These are phyloP conservation scores for Diaporthe sp. DNA, from an alignment of 2,329 filamentous ascomycete genomes.

Conservation along the genomic window DNA sequence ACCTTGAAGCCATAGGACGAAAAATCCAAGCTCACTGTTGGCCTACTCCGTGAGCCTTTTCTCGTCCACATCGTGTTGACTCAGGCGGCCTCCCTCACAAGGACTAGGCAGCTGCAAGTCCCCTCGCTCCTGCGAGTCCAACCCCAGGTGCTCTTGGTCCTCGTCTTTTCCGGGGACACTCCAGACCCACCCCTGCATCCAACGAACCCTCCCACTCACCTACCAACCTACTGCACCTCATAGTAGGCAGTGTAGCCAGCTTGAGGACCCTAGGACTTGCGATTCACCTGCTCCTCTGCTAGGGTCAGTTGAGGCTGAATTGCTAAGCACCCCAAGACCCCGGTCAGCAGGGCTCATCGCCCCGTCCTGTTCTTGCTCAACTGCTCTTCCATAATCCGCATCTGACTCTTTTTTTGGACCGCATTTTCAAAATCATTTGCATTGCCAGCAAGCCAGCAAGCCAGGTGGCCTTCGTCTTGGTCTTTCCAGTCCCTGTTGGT, in stretches of 20 bases:
- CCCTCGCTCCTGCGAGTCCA: constrained; percentile 1
- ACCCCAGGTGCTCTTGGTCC: constrained; percentile 9
- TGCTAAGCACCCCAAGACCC: constrained; percentile 36
- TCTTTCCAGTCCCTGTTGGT: constrained; percentile 39
- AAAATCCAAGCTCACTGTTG: not conserved
- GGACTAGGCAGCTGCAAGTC: constrained; percentile 22
- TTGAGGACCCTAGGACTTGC: constrained; percentile 22
- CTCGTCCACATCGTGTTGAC: constrained; percentile 9
- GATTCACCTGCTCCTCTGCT: constrained; percentile 15
- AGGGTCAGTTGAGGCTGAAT: constrained; percentile 42
- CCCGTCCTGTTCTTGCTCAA: constrained; percentile 26
- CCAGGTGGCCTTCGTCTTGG: constrained; percentile 38
- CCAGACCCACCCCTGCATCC: not conserved
- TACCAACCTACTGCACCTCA: constrained; percentile 19
- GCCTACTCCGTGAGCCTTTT: not conserved
- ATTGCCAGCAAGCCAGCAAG: constrained; percentile 30
- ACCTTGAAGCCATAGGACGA: not conserved
- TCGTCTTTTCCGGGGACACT: constrained; percentile 6
- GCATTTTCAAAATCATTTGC: constrained; percentile 34
- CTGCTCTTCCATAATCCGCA: constrained; percentile 34
- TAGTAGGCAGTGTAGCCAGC: constrained; percentile 24
- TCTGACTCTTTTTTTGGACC: constrained; percentile 42
- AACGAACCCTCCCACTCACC: constrained; percentile 19
- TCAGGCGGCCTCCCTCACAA: constrained; percentile 24
- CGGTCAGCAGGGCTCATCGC: constrained; percentile 41